Conservation (phyloP, 495 filamentous ascomycete species). For the Clavariopsis aquatica region DNA sequence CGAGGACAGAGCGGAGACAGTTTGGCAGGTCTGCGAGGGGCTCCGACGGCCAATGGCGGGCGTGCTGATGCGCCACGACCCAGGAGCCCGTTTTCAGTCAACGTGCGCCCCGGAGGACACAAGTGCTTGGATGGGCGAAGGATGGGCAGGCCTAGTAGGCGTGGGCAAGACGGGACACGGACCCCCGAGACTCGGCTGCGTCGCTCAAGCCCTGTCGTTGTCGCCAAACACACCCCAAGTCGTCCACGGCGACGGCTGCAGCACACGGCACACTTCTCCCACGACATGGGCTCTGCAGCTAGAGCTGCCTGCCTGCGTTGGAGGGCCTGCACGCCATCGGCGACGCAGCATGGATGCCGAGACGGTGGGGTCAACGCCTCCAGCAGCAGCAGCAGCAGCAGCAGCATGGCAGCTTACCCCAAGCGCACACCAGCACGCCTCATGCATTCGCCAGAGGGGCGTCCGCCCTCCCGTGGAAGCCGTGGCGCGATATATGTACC, state of each 20-base stretch:
- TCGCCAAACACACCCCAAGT: neutral
- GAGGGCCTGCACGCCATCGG: constrained; percentile 13
- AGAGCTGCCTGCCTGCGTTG: neutral
- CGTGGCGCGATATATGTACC: neutral
- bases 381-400: neutral
- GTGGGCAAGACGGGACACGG: too few relatives aligned
- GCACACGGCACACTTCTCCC: neutral
- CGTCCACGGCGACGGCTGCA: neutral
- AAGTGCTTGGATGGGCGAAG: too few relatives aligned
- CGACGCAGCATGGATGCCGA: constrained; percentile 1
- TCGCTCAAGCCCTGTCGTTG: too few relatives aligned
- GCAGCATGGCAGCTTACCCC: constrained; percentile 13
- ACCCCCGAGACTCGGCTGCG: too few relatives aligned
- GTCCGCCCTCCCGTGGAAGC: neutral
- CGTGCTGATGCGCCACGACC: neutral
- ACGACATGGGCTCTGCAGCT: neutral
- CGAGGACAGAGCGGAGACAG: too few relatives aligned
- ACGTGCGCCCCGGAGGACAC: neutral
- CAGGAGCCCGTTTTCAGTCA: constrained; percentile 9
- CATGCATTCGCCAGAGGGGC: neutral
- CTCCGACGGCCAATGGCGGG: neutral
- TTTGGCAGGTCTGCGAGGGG: neutral
- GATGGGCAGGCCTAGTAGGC: too few relatives aligned
- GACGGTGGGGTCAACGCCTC: neutral
- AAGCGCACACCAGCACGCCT: neutral